Conservation (phyloP, 768 basidiomycete species). For the Mycena galopus region DNA sequence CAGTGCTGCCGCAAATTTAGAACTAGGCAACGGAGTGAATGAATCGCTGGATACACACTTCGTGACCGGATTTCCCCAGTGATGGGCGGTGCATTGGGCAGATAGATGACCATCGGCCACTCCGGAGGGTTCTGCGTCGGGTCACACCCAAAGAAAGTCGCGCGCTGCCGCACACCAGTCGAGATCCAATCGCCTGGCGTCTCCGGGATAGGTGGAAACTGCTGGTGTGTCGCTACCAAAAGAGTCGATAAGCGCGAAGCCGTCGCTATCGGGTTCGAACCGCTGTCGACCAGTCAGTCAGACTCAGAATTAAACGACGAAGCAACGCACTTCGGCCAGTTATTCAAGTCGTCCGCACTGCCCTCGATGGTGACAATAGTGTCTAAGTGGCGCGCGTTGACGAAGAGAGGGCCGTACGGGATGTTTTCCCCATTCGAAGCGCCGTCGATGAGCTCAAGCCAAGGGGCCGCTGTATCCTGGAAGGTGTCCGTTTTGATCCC, state of each 20-base stretch:
- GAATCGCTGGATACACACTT: conserved; percentile 57
- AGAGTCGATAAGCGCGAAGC: conserved; percentile 58
- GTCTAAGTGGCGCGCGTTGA: conserved; percentile 77
- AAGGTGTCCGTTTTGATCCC: conserved; percentile 64
- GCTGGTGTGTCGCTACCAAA: conserved; percentile 65
- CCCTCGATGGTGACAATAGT: conserved; percentile 83
- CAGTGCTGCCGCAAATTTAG: conserved; percentile 55
- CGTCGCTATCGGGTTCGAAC: conserved; percentile 63
- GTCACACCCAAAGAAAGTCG: conserved; percentile 87
- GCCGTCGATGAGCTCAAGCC: conserved; percentile 79
- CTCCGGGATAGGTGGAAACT: conserved; percentile 74
- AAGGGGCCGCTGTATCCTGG: conserved; percentile 62
- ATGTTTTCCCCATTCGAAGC: conserved; percentile 78
- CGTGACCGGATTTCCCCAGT: conserved; percentile 72
- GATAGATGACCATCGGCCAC: conserved; percentile 78
- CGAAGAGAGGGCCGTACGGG: conserved; percentile 78
- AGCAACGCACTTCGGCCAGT: conserved; percentile 76
- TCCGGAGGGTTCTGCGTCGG: conserved; percentile 61
- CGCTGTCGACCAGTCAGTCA: conserved; percentile 51
- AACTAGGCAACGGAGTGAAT: background rate
- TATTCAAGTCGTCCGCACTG: conserved; percentile 66
- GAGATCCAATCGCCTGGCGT: conserved; percentile 64
- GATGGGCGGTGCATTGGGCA: conserved; percentile 83
- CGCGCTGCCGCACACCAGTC: conserved; percentile 73
- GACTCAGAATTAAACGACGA: background rate